Evolutionary conservation across 164 flowering plant genomes (phyloP).

Genomic region (Protea cynaroides): DNA sequence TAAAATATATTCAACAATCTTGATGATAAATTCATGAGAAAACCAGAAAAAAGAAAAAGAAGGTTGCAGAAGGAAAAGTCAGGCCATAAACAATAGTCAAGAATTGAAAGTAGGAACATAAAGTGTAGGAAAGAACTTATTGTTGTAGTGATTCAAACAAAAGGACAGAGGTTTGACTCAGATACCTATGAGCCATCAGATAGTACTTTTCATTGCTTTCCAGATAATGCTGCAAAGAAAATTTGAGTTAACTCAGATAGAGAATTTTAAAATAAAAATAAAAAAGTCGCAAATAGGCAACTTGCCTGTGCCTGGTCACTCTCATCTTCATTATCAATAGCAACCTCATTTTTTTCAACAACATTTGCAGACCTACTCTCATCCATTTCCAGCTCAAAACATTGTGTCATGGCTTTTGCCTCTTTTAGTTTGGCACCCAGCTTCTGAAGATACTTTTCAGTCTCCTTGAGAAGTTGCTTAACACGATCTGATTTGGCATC

Average conservation of each 20-base stretch:
- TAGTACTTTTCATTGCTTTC: slow-evolving; percentile 99
- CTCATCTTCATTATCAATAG: slow-evolving; percentile 71
- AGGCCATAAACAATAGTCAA: too few relatives aligned
- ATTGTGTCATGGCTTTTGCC: slow-evolving; percentile 57
- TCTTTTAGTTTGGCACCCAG: slow-evolving; percentile 83
- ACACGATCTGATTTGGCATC: slow-evolving; percentile 99
- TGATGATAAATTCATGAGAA: too few relatives aligned
- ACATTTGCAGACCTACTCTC: slow-evolving; percentile 35
- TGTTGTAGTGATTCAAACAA: neutral
- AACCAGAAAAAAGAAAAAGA: too few relatives aligned
- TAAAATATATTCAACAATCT: too few relatives aligned
- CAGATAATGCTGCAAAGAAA: slow-evolving; percentile 78
- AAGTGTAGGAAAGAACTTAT: too few relatives aligned
- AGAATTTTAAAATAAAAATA: neutral
- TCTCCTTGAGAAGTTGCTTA: slow-evolving; percentile 88
- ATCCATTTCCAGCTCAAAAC: slow-evolving; percentile 65
- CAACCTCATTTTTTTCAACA: slow-evolving; percentile 48
- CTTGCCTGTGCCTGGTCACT: slow-evolving; percentile 88
- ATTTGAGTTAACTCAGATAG: neutral
- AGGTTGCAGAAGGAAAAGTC: too few relatives aligned
- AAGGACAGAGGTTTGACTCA: neutral
- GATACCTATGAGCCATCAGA: slow-evolving; percentile 94
- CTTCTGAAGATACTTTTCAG: slow-evolving; percentile 96
- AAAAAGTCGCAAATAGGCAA: slow-evolving; percentile 5
- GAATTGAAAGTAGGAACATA: too few relatives aligned